Percentiles rank a stretch among this genome's conserved stretches.
phyloP scores from a whole-genome alignment of 208 protist genomes.

The Lotmaria passim region DNA sequence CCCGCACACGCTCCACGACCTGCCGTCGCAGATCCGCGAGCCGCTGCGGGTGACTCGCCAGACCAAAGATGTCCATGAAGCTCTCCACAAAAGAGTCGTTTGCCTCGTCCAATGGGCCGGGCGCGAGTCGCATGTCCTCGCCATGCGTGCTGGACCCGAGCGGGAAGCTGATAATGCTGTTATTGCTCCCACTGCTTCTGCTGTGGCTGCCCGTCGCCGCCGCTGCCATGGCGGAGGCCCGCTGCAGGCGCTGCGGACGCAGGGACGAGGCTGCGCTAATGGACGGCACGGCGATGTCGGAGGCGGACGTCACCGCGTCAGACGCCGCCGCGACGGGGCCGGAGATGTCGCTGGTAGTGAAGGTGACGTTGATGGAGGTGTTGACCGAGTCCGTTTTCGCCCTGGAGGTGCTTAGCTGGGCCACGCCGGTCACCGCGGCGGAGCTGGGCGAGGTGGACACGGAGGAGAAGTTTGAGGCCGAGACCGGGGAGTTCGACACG shows the following conservation, averaged over 20 bases:
- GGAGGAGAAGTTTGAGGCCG: background rate
- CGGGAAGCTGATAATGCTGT: slow-evolving; percentile 18
- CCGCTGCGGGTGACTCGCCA: slow-evolving; percentile 29
- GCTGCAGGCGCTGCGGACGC: no score
- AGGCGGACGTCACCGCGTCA: no score
- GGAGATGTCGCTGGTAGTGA: background rate
- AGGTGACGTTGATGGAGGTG: slow-evolving; percentile 5
- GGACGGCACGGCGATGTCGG: no score
- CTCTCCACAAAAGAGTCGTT: slow-evolving; percentile 40
- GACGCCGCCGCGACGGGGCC: background rate
- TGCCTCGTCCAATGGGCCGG: slow-evolving; percentile 13
- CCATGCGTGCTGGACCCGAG: background rate
- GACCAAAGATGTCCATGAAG: slow-evolving; percentile 38
- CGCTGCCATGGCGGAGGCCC: background rate
- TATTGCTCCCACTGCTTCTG: slow-evolving; percentile 4
- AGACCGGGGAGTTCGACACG: background rate
- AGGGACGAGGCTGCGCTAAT: no score
- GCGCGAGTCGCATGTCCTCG: slow-evolving; percentile 4
- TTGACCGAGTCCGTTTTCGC: background rate
- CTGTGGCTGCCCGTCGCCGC: background rate
- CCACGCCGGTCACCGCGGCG: background rate
- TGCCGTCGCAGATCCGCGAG: slow-evolving; percentile 26
- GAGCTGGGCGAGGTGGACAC: slow-evolving; percentile 7
- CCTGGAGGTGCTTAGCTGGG: background rate
- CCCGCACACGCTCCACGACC: slow-evolving; percentile 17